phyloP scores from a whole-genome alignment of 495 filamentous ascomycete genomes.

The Xylaria acuta region DNA sequence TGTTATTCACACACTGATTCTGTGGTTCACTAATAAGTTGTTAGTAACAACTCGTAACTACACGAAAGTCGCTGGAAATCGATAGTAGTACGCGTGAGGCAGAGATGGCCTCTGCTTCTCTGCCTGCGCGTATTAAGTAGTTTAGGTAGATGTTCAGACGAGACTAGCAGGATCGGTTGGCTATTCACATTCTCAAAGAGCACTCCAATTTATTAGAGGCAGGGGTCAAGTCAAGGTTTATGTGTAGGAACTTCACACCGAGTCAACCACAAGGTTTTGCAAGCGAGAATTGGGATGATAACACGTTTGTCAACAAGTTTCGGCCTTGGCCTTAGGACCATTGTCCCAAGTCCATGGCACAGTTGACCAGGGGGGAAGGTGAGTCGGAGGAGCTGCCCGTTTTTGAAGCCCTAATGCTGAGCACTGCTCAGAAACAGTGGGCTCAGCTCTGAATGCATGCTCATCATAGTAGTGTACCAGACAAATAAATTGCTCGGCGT shows the following conservation, averaged over 20 bases:
- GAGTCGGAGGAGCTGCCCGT: conserved; percentile 17
- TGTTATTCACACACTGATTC: not conserved
- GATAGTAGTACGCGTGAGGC: not conserved
- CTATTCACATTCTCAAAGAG: not conserved
- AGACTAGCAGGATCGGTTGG: not conserved
- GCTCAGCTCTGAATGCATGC: conserved; percentile 12
- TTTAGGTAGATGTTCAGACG: not conserved
- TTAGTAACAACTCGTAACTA: not conserved
- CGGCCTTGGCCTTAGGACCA: conserved; percentile 7
- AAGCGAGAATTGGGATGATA: conserved; percentile 9
- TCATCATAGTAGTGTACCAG: not conserved
- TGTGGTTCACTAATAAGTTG: conserved; percentile 1
- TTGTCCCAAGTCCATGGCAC: conserved; percentile 24
- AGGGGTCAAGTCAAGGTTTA: not conserved
- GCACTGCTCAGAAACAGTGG: conserved; percentile 10
- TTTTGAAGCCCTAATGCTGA: conserved; percentile 12
- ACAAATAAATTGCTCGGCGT: conserved; percentile 3
- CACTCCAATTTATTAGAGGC: not conserved
- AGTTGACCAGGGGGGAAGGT: conserved; percentile 19
- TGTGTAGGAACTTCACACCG: not conserved
- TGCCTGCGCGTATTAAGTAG: not conserved
- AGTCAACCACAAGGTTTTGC: not conserved
- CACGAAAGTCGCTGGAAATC: not conserved
- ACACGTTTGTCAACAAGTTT: not conserved
- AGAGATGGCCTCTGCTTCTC: not conserved